Evolutionary conservation across 345 rosid genomes (phyloP), one percentile per base, ranked within the genome.

Genomic region (Psidium guajava): DNA sequence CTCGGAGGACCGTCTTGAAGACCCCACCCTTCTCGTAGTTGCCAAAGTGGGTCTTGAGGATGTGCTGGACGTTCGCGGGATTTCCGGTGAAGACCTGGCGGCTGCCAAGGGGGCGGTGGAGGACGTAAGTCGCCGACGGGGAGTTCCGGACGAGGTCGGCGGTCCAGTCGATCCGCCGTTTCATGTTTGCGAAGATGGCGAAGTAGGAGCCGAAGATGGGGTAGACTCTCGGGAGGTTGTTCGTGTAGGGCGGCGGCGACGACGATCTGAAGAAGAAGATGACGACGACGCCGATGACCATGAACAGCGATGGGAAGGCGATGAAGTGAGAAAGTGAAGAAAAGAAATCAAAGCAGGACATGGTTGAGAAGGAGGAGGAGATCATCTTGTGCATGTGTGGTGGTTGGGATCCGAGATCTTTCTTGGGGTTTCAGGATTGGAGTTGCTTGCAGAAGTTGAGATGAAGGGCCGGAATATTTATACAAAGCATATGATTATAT

Each of bases 41-140:
- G 7, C 81, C 82, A 88, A 95, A 94, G 11, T 87, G 86, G 32
- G 94, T 90, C 85, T 93, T 94, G 88, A 94, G 95, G 0, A 94
- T 88, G 75, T 87, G 93, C 81, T 90, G 90, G 57, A 95, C 94
- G 57, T 91, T 91, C 12, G 89, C 88, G 0, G 95, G 96, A 83
- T 95, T 91, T 4, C 93, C 94, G 11, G 97, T 95, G 84, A 88
- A 25, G 86, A 90, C 83, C 9, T 55, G 85, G 40, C 86, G 84
- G 49, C 0, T 6, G 7, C 92, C 93, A 28, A 92, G 83, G 6
- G 89, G 89, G 36, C 86, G 85, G 54, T 87, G 86, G 51, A 93
- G 83, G 75, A 73, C 20, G 22, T 88, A 92, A 10, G 94, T 92
- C 6, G 93, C 91, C 2, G 93, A 83, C 49, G 92, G 94, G 6